Conservation (phyloP, 2,329 filamentous ascomycete genomes). For the Neospermospora avenae region DNA sequence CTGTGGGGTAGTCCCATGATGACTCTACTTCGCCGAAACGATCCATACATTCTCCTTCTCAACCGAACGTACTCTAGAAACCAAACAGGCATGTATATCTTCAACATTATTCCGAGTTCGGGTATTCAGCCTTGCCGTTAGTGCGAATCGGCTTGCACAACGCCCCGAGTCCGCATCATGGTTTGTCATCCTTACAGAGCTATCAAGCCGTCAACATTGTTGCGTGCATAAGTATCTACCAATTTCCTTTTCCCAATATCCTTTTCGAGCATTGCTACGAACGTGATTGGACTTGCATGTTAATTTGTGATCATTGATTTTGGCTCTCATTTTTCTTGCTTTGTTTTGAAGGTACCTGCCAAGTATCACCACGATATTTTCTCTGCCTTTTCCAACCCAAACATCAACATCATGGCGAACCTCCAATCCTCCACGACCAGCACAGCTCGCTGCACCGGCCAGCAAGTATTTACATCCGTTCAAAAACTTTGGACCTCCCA, state of each 20-base stretch:
- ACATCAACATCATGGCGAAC: slow-evolving; percentile 6
- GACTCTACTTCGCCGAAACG: too few species aligned
- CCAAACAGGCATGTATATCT: background rate
- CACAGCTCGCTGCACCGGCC: background rate
- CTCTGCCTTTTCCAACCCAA: too few species aligned
- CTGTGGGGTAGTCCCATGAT: too few species aligned
- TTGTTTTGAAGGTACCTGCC: background rate
- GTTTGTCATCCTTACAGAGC: background rate
- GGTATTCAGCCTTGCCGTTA: background rate
- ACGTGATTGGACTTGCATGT: too few species aligned
- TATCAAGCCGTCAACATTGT: background rate
- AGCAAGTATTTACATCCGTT: slow-evolving; percentile 8
- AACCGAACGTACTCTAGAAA: too few species aligned
- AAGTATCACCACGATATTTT: background rate
- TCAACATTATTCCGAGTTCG: background rate
- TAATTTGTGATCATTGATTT: background rate
- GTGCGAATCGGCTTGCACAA: background rate
- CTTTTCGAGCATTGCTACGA: too few species aligned
- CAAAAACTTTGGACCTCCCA: slow-evolving; percentile 11
- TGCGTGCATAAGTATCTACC: too few species aligned
- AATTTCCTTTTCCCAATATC: background rate
- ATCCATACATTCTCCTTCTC: too few species aligned
- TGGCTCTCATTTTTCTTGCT: background rate
- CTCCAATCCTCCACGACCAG: background rate
- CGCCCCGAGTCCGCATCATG: background rate